Percentiles rank a stretch among this genome's conserved stretches.
Evolutionary conservation across 805 yeast genomes (phyloP).

Genomic region (Scheffersomyces lignosus): DNA sequence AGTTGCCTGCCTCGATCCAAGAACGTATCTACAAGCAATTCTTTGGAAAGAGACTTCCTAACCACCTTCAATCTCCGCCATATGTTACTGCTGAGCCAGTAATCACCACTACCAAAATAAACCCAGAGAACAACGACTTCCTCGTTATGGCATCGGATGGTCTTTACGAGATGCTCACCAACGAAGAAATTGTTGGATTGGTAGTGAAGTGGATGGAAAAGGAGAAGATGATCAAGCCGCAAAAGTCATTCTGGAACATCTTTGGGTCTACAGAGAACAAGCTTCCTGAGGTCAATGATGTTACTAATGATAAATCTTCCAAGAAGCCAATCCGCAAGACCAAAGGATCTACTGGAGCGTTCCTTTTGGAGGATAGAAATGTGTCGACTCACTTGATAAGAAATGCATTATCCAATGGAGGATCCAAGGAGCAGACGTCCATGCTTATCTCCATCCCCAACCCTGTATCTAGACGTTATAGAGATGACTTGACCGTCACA

Average conservation of each 20-base stretch:
- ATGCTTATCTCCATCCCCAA: conserved; percentile 89
- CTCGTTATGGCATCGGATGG: conserved; percentile 95
- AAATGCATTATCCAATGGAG: conserved; percentile 87
- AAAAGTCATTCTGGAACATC: conserved; percentile 46
- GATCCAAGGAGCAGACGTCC: conserved; percentile 81
- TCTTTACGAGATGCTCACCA: conserved; percentile 83
- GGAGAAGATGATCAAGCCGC: conserved; percentile 59
- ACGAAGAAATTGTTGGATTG: conserved; percentile 88
- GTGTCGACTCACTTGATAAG: conserved; percentile 92
- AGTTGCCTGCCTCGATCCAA: conserved; percentile 77
- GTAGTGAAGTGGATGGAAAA: conserved; percentile 93
- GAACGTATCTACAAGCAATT: conserved; percentile 69
- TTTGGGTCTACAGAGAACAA: conserved; percentile 45
- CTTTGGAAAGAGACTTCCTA: conserved; percentile 78
- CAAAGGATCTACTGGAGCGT: conserved; percentile 36
- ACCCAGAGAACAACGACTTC: conserved; percentile 74
- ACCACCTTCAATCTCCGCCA: conserved; percentile 82
- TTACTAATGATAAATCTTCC: conserved; percentile 57
- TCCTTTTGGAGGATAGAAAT: conserved; percentile 76
- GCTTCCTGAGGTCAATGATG: conserved; percentile 63
- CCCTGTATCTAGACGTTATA: conserved; percentile 85
- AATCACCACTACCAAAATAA: conserved; percentile 74
- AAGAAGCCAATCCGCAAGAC: conserved; percentile 75
- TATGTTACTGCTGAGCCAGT: conserved; percentile 97
- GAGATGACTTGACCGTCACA: conserved; percentile 95